A percentile compares a stretch with the other conserved stretches of the same genome.
Conservation (phyloP, 2,329 filamentous ascomycete species). For the Cryphonectria nitschkei region DNA sequence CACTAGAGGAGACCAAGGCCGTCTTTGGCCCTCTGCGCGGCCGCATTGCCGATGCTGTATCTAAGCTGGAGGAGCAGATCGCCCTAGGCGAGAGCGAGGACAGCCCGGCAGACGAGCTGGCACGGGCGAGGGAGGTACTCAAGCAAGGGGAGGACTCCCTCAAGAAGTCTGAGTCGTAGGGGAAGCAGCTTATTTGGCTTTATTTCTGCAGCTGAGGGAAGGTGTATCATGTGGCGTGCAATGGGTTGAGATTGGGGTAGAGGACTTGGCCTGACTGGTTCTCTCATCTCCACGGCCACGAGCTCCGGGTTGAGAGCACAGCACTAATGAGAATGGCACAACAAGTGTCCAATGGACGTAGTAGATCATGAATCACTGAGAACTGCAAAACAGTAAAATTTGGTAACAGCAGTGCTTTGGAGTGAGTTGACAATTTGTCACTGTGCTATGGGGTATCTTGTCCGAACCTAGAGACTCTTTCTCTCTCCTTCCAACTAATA, state of each 20-base stretch:
- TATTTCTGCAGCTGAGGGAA: background rate
- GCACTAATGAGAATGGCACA: background rate
- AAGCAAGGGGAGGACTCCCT: conserved; percentile 50
- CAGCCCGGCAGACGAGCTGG: conserved; percentile 52
- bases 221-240: conserved; percentile 18
- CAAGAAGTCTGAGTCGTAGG: conserved; percentile 34
- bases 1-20: conserved; percentile 83
- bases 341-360: background rate
- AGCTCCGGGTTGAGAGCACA: too few species aligned
- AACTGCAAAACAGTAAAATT: background rate
- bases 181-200: background rate
- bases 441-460: conserved; percentile 27
- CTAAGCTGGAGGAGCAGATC: conserved; percentile 75
- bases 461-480: conserved; percentile 7
- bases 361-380: background rate
- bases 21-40: conserved; percentile 74
- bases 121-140: conserved; percentile 59
- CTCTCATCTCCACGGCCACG: too few species aligned
- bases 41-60: conserved; percentile 72
- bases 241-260: conserved; percentile 3
- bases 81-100: conserved; percentile 60
- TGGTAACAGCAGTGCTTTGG: background rate
- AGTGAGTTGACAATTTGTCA: background rate
- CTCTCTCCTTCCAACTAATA: background rate
- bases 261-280: too few species aligned